Base-by-base conservation (phyloP, 140 eudicot genomes). In the Bidens hawaiensis region DNA sequence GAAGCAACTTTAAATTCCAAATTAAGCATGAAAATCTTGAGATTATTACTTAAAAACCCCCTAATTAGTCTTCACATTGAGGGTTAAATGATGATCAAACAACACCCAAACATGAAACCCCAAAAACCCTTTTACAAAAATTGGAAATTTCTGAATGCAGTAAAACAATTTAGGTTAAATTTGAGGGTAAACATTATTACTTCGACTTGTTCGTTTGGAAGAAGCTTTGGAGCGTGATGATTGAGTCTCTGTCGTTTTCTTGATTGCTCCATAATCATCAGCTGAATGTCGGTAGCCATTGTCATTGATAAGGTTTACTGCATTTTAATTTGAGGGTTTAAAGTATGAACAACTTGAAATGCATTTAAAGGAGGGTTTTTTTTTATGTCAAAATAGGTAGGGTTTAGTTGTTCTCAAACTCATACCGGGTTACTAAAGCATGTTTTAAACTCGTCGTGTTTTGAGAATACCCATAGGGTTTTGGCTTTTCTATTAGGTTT, bases 181-280 rank as follows among this genome's bases (percentile, higher is more conserved):
- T n/a, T n/a, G n/a, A n/a, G 22, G 38, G 58, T 33, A 22, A 55
- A 24, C 0, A 48, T 69, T n/a, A n/a, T n/a, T 76, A 76, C 81
- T 70, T 69, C 81, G 55, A 76, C 76, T 56, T 53, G 47, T 55
- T 64, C 41, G 36, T 56, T 26, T 16, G 49, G 72, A 36, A 63
- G 68, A 63, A 76, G 81, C 76, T 69, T 69, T n/a, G 67, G 81
- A 11, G 63, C 26, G n/a, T 70, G 72, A 28, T 70, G 72, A 28
- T 7, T 49, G 55, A 54, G 63, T 16, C 68, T 62, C 41, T 46
- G 75, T 17, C 81, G 81, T 27, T 76, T 76, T 63, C 55, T 68
- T 6, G 77, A 72, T 52, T 63, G 77, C 41, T 72, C 76, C 26
- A 62, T 40, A 62, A 61, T 62, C 38, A 41, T 67, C 18, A n/a